Evolutionary conservation across 305 asterid species (phyloP), one percentile per base, ranked within the genome.

Genomic region (Solanum hybrid): DNA sequence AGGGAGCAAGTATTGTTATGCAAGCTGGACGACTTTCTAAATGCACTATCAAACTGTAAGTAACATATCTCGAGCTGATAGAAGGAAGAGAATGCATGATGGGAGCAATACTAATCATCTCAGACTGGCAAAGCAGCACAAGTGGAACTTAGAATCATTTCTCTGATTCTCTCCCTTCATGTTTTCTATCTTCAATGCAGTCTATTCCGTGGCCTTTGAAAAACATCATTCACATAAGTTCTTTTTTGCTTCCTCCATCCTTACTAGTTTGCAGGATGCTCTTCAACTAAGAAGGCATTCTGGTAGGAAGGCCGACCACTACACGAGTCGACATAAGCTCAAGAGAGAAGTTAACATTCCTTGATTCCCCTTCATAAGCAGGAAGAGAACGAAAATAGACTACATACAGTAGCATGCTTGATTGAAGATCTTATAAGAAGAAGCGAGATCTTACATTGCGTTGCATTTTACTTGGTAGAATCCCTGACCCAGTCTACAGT

Each of bases 291-390:
- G 86, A 89, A 89, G 37, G 27, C 37, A 42, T 26, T 85, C 32
- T 86, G 56, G 87, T 77, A 78, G 90, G 88, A 89, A 89, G 37
- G 73, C 80, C 38, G 32, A 42, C 40, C 86, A 56, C 87, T n/a
- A n/a, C 71, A 76, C 40, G 79, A 89, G 69, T 66, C 38, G 13
- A 64, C 73, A 75, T 36, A 69, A 56, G 26, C 60, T 79, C 87
- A 60, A 85, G 87, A 86, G 73, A 77, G 78, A 56, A 56, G 78
- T 88, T 89, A 56, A 69, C 81, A 76, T 56, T 89, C 89, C 87
- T 89, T 89, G 81, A 77, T 56, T 88, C 89, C 87, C 81, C 87
- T 85, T 89, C 89, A 51, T 32, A 85, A 71, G 73, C 38, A 26
- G 69, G 78, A 89, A 89, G 86, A 89, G 64, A 85, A 42, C 22